Base-by-base conservation (phyloP, 1,139 yeast species). In the Diutina pseudorugosa region DNA sequence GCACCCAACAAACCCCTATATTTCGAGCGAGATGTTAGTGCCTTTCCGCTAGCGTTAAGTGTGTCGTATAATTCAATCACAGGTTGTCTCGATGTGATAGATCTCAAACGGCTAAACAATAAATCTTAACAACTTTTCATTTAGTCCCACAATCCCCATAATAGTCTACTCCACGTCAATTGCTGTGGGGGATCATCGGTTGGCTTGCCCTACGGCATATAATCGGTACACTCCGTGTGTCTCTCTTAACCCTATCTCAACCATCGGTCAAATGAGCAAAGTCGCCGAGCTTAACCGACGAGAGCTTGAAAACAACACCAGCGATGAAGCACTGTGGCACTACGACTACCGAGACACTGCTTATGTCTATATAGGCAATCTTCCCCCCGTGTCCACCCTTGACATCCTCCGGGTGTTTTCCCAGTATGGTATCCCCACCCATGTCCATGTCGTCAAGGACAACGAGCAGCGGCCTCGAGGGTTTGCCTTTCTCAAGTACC, bases 391-490 rank as follows among this genome's bases (percentile, higher is more conserved):
- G 45, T 79, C 80, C 9, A 95, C 87, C 60, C 82, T 82, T 47
- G 98, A 93, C 61, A 66, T 93, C 1, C 62, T 90, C 11, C 76
- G 82, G 0, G 79, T 91, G 43, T 93, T 93, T 63, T 85, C 96
- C 4, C 98, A 93, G 63, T 93, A 77, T 65, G 98, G 98, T 1
- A 76, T 83, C 27, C 96, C 97, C 0, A 84, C 87, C 0, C 90
- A 86, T 62, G 65, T 91, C 44, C 81, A 85, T 54, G 69, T 93
- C 54, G 75, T 80, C n/a, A 75, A 90, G 54, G 93, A 88, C 61
- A 72, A 71, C 55, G 79, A 79, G 2, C 50, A 51, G 16, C 77
- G 78, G 57, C 80, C 89, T 8, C 75, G 77, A 53, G 95, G 96
- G 7, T 88, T 84, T 71, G 94, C 86, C 6, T 90, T 83, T 68